Percentiles rank a stretch among this genome's conserved stretches.
Evolutionary conservation across 352 stramenopile species (phyloP).

Genomic region (Bremia lactucae): DNA sequence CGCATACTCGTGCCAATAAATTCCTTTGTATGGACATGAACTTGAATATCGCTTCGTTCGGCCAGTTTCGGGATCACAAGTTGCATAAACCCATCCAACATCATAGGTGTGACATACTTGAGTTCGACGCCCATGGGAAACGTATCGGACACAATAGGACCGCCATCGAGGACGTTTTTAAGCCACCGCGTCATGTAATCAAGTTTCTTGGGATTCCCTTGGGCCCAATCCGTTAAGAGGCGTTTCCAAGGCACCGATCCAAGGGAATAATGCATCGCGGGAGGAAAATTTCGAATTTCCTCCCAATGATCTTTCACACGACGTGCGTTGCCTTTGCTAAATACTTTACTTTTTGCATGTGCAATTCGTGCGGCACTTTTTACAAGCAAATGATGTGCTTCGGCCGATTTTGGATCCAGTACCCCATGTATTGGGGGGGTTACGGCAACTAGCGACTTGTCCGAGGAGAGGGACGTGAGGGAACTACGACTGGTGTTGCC

Average conservation of each 20-base stretch:
- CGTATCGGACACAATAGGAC: constrained; percentile 74
- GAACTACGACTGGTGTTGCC: constrained; percentile 13
- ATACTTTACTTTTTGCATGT: constrained; percentile 61
- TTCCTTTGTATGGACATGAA: constrained; percentile 85
- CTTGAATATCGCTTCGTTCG: constrained; percentile 72
- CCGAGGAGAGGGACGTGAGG: constrained; percentile 25
- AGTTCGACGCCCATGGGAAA: constrained; percentile 84
- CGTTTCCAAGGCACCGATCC: constrained; percentile 82
- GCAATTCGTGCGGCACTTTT: constrained; percentile 57
- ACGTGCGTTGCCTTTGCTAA: constrained; percentile 62
- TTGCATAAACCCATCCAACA: constrained; percentile 86
- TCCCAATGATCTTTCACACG: constrained; percentile 85
- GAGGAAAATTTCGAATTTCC: constrained; percentile 78
- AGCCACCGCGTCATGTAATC: constrained; percentile 86
- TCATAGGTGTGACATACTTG: constrained; percentile 86
- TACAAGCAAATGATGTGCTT: constrained; percentile 57
- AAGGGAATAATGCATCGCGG: constrained; percentile 73
- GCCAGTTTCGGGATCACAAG: constrained; percentile 81
- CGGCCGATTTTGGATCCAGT: constrained; percentile 40
- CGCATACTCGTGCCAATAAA: constrained; percentile 87
- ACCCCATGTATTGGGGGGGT: constrained; percentile 24
- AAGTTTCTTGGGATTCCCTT: constrained; percentile 85
- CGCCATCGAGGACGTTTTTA: constrained; percentile 81
- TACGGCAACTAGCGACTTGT: constrained; percentile 30
- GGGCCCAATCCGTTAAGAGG: constrained; percentile 75